Base-by-base conservation (phyloP, 2,329 filamentous ascomycete species). In the Coleophoma eucalyptorum region DNA sequence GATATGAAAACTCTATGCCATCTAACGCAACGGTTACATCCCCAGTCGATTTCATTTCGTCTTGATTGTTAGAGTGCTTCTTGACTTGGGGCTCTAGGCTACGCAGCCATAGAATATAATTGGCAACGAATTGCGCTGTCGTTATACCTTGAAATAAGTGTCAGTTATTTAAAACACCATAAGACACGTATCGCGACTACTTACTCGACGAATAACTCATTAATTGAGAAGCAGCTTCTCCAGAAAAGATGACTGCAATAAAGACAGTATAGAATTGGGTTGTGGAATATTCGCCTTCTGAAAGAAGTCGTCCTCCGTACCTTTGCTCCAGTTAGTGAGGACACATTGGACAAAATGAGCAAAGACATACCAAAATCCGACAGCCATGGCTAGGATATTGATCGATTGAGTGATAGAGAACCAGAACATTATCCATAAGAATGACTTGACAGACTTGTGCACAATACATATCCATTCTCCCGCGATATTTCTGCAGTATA, bases 1-100 rank as follows among this genome's bases (percentile, higher is more conserved):
- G 83, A 55, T 89, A 89, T 2, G 80, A 74, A 62, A 89, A 89
- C 18, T 74, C 69, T n/a, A 87, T 73, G 32, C 79, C 66, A 7
- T 74, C 69, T 52, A 86, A 74, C 13, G 73, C 68, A 16, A 48
- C 16, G 5, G 8, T 16, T 13, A 33, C 46, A 43, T 20, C 16
- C 13, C n/a, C 20, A 8, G 19, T 15, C 15, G 20, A 20, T 35
- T 35, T 35, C 8, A 18, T 20, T 11, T 18, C 8, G 10, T 20
- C 40, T 19, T 43, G 33, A 35, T 35, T 35, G 10, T 10, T 10
- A 10, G 10, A 10, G 15, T 35, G 10, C 33, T 35, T 15, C 15
- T 15, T 10, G 15, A 35, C 15, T 10, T 15, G 33, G 10, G 33
- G 33, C 33, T 35, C 10, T 15, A 35, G 33, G 33, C 2, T 85